Conservation (phyloP, 352 stramenopile species). For the Phytophthora ramorum region DNA sequence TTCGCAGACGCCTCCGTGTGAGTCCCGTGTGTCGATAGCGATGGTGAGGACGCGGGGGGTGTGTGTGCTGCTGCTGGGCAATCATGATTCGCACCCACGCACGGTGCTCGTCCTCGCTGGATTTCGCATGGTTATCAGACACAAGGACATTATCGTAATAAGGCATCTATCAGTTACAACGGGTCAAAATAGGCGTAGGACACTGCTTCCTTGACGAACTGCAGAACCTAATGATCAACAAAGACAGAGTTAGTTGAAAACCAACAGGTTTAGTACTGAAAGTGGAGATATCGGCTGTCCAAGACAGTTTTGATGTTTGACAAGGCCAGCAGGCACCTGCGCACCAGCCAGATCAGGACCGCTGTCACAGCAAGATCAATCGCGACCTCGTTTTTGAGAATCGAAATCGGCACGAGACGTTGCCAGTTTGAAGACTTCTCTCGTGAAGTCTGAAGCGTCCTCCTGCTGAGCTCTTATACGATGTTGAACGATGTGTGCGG, state of each 20-base stretch:
- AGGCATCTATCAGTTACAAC: background rate
- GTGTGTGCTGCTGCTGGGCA: background rate
- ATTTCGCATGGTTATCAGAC: slow-evolving; percentile 11
- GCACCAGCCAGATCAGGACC: background rate
- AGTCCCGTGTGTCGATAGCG: background rate
- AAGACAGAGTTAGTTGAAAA: too few species aligned
- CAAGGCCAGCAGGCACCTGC: background rate
- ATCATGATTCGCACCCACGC: slow-evolving; percentile 29
- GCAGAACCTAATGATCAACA: too few species aligned
- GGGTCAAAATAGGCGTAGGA: too few species aligned
- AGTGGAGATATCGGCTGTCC: too few species aligned
- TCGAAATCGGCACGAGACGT: background rate
- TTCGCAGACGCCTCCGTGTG: background rate
- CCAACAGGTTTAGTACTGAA: too few species aligned
- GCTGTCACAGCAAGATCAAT: too few species aligned
- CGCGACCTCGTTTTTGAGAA: too few species aligned
- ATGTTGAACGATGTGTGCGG: too few species aligned
- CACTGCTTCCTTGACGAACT: too few species aligned
- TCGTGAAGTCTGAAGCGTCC: background rate
- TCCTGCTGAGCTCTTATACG: too few species aligned
- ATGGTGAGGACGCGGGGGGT: background rate
- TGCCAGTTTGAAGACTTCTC: background rate
- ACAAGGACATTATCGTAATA: background rate
- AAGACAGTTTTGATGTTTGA: too few species aligned
- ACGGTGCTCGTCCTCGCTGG: background rate